Evolutionary conservation across 2,329 filamentous ascomycete genomes (phyloP).

Genomic region (Trichophyton mentagrophytes): DNA sequence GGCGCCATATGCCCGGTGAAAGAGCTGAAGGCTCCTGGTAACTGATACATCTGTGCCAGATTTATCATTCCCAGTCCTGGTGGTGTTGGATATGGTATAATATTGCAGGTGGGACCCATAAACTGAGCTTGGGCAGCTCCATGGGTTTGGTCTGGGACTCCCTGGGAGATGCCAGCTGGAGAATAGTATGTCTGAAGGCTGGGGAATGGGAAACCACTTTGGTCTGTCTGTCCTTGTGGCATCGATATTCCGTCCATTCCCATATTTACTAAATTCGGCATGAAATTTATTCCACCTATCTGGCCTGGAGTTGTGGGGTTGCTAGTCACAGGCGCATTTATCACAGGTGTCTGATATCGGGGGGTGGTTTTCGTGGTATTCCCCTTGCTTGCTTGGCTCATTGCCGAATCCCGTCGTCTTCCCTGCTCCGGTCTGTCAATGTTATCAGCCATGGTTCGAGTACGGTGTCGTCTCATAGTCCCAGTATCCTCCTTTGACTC

Average conservation of each 20-base stretch:
- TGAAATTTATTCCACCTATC: neutral
- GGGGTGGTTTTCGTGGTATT: neutral
- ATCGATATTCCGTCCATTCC: conserved; percentile 9
- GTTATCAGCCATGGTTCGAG: neutral
- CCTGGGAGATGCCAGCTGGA: neutral
- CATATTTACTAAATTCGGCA: neutral
- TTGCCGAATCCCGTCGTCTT: neutral
- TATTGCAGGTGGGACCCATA: conserved; percentile 2
- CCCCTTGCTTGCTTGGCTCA: neutral
- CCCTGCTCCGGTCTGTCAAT: neutral
- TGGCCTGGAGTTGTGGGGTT: neutral
- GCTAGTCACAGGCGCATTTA: neutral
- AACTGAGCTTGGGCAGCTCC: conserved; percentile 1
- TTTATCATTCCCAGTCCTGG: neutral
- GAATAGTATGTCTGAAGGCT: conserved; percentile 6
- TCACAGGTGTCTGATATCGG: neutral
- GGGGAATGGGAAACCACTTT: neutral
- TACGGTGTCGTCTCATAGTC: neutral
- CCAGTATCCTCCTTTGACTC: neutral
- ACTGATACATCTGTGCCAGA: neutral
- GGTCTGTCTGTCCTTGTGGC: conserved; percentile 1
- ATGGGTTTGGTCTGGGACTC: conserved; percentile 1
- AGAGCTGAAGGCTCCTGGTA: neutral
- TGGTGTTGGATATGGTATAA: neutral
- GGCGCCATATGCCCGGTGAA: neutral